Conservation (phyloP, 441 rosid genomes). For the Gossypium lobatum region DNA sequence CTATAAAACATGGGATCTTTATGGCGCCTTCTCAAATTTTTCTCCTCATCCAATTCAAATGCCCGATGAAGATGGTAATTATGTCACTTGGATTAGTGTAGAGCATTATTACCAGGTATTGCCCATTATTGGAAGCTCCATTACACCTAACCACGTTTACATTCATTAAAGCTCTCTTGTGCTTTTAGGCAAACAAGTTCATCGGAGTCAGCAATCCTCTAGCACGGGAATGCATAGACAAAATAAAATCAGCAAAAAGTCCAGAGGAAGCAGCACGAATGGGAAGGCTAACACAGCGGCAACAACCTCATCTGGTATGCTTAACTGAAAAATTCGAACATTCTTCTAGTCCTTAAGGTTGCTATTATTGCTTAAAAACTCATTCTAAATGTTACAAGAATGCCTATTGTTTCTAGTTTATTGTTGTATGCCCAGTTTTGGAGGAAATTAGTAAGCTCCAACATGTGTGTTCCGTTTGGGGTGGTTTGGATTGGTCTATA, state of each 20-base stretch:
- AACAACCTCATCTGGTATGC: slow-evolving; percentile 56
- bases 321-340: not conserved
- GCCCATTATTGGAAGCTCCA: slow-evolving; percentile 2
- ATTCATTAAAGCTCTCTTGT: slow-evolving; percentile 2
- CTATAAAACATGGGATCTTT: slow-evolving; percentile 92
- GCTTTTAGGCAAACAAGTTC: slow-evolving; percentile 70
- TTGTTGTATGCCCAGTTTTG: not conserved
- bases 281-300: slow-evolving; percentile 68
- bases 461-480: not conserved
- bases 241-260: slow-evolving; percentile 57
- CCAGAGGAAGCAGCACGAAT: slow-evolving; percentile 87
- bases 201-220: slow-evolving; percentile 44
- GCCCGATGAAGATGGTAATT: slow-evolving; percentile 45
- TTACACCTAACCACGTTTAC: slow-evolving; percentile 14
- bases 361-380: not conserved
- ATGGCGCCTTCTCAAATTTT: slow-evolving; percentile 84
- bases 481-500: not conserved
- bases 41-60: slow-evolving; percentile 85
- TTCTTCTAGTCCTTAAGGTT: not conserved
- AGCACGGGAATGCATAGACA: slow-evolving; percentile 55
- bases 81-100: slow-evolving; percentile 63
- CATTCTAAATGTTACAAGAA: not conserved
- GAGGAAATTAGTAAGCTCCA: not conserved
- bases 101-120: slow-evolving; percentile 89
- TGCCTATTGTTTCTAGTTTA: not conserved